A percentile compares a stretch with the other conserved stretches of the same genome.
These are phyloP conservation scores for Fusarium irregulare DNA, from an alignment of 2,329 filamentous ascomycete genomes.

Conservation along the genomic window DNA sequence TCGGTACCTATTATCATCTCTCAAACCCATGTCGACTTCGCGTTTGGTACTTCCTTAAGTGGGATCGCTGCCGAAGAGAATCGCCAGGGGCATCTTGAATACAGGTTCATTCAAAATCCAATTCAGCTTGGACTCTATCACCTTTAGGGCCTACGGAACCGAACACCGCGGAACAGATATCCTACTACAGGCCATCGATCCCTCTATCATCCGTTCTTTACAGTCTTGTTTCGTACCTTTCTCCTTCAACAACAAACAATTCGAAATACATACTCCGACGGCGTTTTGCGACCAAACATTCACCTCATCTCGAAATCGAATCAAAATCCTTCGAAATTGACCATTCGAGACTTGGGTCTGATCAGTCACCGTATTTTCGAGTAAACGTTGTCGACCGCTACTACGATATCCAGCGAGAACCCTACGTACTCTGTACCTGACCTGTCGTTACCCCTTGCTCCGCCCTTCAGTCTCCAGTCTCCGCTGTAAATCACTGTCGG, in stretches of 20 bases:
- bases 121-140: conserved; percentile 16
- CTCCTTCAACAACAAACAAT: conserved; percentile 15
- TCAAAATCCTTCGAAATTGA: conserved; percentile 4
- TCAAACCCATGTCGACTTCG: conserved; percentile 30
- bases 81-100: conserved; percentile 37
- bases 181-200: conserved; percentile 6
- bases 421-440: not conserved
- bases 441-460: conserved; percentile 15
- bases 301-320: conserved; percentile 20
- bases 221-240: not conserved
- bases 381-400: conserved; percentile 24
- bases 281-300: not conserved
- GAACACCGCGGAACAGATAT: conserved; percentile 18
- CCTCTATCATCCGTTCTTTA: conserved; percentile 15
- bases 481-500: conserved; percentile 25
- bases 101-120: conserved; percentile 14
- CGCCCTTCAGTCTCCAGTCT: conserved; percentile 16
- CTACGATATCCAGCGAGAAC: not conserved
- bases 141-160: conserved; percentile 20
- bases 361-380: conserved; percentile 45
- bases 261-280: not conserved
- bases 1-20: conserved; percentile 9
- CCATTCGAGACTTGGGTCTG: conserved; percentile 11
- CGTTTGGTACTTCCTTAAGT: conserved; percentile 41
- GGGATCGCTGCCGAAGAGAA: conserved; percentile 43